Base-by-base conservation (phyloP, 306 rosid genomes). In the Lablab purpureus region DNA sequence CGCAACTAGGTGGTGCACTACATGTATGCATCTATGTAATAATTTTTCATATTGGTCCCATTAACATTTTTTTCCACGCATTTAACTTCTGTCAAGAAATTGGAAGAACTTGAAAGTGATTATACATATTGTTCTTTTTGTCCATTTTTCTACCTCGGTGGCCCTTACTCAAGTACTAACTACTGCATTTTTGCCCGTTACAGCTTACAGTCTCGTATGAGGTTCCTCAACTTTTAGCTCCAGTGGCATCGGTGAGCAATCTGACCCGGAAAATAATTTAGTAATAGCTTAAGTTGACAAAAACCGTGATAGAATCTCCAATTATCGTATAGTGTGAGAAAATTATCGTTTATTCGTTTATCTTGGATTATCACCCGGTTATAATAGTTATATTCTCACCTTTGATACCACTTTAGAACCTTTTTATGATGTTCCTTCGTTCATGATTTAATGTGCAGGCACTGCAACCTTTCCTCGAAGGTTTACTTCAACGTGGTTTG, bases 161-260 rank as follows among this genome's bases (percentile, higher is more conserved):
- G 73, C 75, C 74, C 46, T 30, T 28, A 65, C 54, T 65, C 51
- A 22, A 77, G 83, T 73, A 43, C 83, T 86, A 80, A 77, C 82
- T 55, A 55, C 32, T 70, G 66, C 71, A 12, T 83, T 65, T 84
- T 51, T 82, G 65, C 54, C 75, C 27, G 2, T 84, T 82, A 36
- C 97, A 96, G 99, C 83, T 96, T 76, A 93, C 96, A 5, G 98
- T 96, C 84, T 91, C 97, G 6, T 96, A 95, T 76, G 99, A 93
- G 87, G 98, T 95, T 62, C 99, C 99, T 62, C 92, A 77, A 68
- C 78, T 95, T 79, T 87, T 95, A 65, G 76, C 84, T 84, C 98
- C 99, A 46, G 99, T 93, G 81, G 98, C 98, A 64, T 90, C 98
- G 22, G 99, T 95, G 86, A 85, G 94, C 67, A 23, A 68, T 85